A percentile compares a stretch with the other conserved stretches of the same genome.
Evolutionary conservation across 768 basidiomycete species (phyloP).

Genomic region (Naganishia vaughanmartiniae): DNA sequence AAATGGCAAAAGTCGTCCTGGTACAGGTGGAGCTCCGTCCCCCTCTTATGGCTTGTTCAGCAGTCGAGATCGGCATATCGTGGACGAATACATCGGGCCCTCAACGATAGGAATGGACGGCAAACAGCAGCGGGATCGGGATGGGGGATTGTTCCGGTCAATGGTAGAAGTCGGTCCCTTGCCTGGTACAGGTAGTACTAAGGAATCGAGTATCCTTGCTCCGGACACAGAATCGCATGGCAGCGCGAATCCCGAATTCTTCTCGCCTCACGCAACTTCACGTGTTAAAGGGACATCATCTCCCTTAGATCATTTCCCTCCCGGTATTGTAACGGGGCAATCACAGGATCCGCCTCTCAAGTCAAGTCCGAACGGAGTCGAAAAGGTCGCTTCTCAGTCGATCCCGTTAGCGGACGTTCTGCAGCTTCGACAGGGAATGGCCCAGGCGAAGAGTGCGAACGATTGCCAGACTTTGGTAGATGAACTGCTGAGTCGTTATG

Average conservation of each 20-base stretch:
- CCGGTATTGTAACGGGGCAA: background rate
- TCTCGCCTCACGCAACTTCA: background rate
- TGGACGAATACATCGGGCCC: conserved; percentile 19
- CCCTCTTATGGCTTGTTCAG: background rate
- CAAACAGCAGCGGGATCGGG: background rate
- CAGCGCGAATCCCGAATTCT: conserved; percentile 5
- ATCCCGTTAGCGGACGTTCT: conserved; percentile 7
- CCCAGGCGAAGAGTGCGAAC: background rate
- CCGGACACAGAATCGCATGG: background rate
- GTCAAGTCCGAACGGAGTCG: background rate
- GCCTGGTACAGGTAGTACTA: background rate
- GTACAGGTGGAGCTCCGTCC: background rate
- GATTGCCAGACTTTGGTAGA: conserved; percentile 5
- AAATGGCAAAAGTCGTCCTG: background rate
- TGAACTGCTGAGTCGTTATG: conserved; percentile 1
- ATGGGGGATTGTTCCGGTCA: background rate
- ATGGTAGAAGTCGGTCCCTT: conserved; percentile 9
- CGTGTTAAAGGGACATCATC: background rate
- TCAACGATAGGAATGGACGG: background rate
- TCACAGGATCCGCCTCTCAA: background rate
- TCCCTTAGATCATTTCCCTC: background rate
- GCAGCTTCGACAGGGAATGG: background rate
- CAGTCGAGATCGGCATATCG: conserved; percentile 12
- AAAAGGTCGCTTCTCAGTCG: no score
- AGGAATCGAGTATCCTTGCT: background rate